Evolutionary conservation across 805 yeast species (phyloP).

Genomic region (Yamadazyma phyllophila): DNA sequence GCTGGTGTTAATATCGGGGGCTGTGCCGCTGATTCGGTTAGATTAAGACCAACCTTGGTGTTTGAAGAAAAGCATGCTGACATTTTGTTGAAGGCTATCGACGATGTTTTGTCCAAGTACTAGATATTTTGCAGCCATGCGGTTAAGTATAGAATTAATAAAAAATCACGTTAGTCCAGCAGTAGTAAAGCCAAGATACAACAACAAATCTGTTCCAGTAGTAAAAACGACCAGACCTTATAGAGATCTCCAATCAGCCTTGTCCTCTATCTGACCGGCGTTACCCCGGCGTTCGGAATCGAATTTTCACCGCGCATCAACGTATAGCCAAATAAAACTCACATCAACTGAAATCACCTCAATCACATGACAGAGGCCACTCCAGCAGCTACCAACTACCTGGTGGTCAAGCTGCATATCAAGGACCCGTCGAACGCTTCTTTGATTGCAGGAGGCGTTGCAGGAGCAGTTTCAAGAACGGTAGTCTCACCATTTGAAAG

Average conservation of each 20-base stretch:
- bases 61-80: conserved; percentile 83
- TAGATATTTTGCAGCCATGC: conserved; percentile 3
- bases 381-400: background rate
- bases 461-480: conserved; percentile 81
- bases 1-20: conserved; percentile 82
- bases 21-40: conserved; percentile 74
- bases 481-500: conserved; percentile 94
- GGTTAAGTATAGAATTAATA: background rate
- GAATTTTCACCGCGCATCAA: background rate
- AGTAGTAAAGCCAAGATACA: background rate
- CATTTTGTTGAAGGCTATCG: conserved; percentile 48
- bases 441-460: conserved; percentile 70
- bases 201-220: background rate
- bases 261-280: too few species aligned
- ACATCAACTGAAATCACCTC: background rate
- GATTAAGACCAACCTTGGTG: conserved; percentile 77
- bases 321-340: background rate
- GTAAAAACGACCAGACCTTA: too few species aligned
- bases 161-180: background rate
- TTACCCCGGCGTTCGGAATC: too few species aligned
- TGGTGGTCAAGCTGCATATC: conserved; percentile 8
- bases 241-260: too few species aligned
- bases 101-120: conserved; percentile 33
- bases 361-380: too few species aligned
- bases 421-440: conserved; percentile 59